A percentile compares a stretch with the other conserved stretches of the same genome.
phyloP scores from a whole-genome alignment of 2,329 filamentous ascomycete species.

The Davidsoniella eucalypti region DNA sequence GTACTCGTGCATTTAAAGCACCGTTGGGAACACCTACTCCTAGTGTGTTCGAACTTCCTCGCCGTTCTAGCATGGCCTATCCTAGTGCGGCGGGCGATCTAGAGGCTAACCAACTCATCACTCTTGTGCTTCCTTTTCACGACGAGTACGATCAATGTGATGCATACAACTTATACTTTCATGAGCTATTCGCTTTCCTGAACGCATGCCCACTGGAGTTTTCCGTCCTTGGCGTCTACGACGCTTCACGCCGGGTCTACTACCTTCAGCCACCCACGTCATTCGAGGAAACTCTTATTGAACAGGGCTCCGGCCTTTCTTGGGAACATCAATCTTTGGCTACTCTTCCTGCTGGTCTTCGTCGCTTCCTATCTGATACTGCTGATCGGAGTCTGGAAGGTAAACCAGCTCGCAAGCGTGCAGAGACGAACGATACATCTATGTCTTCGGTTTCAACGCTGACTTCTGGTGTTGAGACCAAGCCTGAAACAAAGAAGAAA shows the following conservation, averaged over 20 bases:
- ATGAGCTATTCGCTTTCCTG: conserved; percentile 10
- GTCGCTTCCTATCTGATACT: conserved; percentile 10
- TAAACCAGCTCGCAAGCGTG: background rate
- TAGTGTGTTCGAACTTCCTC: conserved; percentile 5
- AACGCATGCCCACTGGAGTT: conserved; percentile 9
- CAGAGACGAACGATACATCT: background rate
- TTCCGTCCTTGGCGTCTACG: conserved; percentile 11
- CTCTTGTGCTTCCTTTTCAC: conserved; percentile 9
- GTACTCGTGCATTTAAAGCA: conserved; percentile 5
- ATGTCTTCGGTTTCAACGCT: background rate
- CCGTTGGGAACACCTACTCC: conserved; percentile 6
- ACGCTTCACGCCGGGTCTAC: conserved; percentile 11
- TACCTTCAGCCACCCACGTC: conserved; percentile 12
- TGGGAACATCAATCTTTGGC: background rate
- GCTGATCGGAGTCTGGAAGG: background rate
- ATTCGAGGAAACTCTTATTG: conserved; percentile 5
- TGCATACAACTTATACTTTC: conserved; percentile 9
- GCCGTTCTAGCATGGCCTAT: background rate
- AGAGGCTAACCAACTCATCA: conserved; percentile 4
- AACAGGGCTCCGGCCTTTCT: background rate
- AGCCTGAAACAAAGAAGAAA: conserved; percentile 11
- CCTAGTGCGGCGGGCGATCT: background rate
- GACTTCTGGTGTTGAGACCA: conserved; percentile 8
- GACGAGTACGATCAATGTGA: conserved; percentile 10
- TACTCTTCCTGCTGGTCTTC: conserved; percentile 11